These are phyloP conservation scores for Chlamydomonas reinhardtii DNA, from an alignment of 163 green algal genomes.

Conservation along the genomic window DNA sequence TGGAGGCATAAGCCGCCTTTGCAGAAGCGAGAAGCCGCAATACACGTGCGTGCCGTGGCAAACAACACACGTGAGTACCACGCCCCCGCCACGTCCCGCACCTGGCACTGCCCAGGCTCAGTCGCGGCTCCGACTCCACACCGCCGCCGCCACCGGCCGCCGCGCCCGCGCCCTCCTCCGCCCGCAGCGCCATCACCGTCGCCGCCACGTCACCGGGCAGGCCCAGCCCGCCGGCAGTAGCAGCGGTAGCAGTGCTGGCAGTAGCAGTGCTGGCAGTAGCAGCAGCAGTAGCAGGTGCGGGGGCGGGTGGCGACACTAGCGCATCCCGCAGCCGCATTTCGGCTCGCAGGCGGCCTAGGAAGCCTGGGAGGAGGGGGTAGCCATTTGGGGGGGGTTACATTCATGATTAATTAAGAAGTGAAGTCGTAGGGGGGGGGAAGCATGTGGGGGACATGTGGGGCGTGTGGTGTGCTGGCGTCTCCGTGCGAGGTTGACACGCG, in stretches of 20 bases:
- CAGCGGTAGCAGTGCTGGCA: too few species aligned
- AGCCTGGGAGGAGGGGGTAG: conserved; percentile 20
- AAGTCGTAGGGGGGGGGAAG: too few species aligned
- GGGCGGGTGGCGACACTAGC: conserved; percentile 17
- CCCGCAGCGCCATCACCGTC: conserved; percentile 42
- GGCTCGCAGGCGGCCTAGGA: conserved; percentile 60
- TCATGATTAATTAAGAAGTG: too few species aligned
- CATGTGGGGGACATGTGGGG: too few species aligned
- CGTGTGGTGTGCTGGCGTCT: too few species aligned
- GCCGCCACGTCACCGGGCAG: conserved; percentile 24
- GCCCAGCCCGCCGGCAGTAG: conserved; percentile 1
- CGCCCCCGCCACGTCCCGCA: background rate
- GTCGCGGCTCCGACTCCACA: conserved; percentile 42
- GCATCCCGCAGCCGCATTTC: conserved; percentile 65
- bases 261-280: background rate
- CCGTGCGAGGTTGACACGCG: too few species aligned
- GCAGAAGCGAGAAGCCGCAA: too few species aligned
- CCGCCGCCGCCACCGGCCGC: background rate
- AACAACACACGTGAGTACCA: background rate
- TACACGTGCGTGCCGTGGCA: too few species aligned
- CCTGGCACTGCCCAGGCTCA: conserved; percentile 52
- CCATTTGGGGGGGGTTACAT: background rate
- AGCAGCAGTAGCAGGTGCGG: background rate
- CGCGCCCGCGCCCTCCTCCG: conserved; percentile 49
- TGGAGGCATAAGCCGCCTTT: too few species aligned